phyloP scores from a whole-genome alignment of 2,329 filamentous ascomycete genomes.

The Aspergillus clavatus region DNA sequence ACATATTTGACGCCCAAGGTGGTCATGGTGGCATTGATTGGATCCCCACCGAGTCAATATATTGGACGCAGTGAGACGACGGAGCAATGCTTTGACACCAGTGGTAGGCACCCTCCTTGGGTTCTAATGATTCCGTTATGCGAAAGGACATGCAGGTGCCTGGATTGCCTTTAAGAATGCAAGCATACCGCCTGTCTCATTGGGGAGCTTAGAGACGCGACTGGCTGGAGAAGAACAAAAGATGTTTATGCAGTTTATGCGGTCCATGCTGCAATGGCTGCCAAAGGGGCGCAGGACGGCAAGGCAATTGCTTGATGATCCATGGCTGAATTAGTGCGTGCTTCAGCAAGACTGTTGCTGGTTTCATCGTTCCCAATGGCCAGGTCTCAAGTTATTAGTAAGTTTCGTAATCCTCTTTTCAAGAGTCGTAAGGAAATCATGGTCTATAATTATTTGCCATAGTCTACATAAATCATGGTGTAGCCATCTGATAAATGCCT shows the following conservation, averaged over 20 bases:
- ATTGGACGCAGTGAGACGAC: conserved; percentile 25
- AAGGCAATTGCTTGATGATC: conserved; percentile 35
- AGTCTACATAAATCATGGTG: too few species aligned
- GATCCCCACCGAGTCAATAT: conserved; percentile 24
- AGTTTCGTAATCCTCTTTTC: too few species aligned
- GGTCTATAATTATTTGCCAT: too few species aligned
- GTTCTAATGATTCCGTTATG: too few species aligned
- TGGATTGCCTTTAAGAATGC: conserved; percentile 22
- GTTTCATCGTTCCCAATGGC: too few species aligned
- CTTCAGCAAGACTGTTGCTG: too few species aligned
- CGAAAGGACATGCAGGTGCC: conserved; percentile 14
- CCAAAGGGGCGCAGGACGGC: conserved; percentile 37
- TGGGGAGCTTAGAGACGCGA: conserved; percentile 17
- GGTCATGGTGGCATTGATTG: conserved; percentile 23
- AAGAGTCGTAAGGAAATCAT: too few species aligned
- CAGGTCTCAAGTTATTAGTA: too few species aligned
- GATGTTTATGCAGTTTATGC: conserved; percentile 33
- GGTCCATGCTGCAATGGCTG: conserved; percentile 36
- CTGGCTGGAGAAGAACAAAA: conserved; percentile 27
- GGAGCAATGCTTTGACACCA: conserved; percentile 23
- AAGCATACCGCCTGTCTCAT: conserved; percentile 16
- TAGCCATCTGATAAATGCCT: too few species aligned
- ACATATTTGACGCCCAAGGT: conserved; percentile 18
- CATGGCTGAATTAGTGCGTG: too few species aligned
- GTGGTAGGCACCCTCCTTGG: conserved; percentile 17